Base-by-base conservation (phyloP, 2,329 filamentous ascomycete genomes). In the Alternaria consortialis region DNA sequence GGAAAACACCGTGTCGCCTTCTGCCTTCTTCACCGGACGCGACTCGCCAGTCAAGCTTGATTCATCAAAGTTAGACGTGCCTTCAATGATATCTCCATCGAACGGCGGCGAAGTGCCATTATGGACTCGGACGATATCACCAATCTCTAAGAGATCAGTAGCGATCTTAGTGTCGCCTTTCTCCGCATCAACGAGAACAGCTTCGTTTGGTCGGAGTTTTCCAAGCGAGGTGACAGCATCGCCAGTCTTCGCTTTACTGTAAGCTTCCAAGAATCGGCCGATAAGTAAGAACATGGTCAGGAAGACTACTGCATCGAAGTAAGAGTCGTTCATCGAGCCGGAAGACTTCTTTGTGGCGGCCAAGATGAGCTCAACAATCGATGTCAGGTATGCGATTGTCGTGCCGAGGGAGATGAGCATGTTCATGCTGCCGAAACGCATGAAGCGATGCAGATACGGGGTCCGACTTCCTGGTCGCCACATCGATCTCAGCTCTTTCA, bases 381-480 rank as follows among this genome's bases (percentile, higher is more conserved):
- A 97, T 0, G 92, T 90, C 63, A 96, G 82, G 76, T 97, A 97
- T 1, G 94, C 94, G 62, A 97, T 92, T 2, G 88, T 90, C 0
- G 94, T 97, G 6, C 93, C 94, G 2, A 97, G 84, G 7, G 91
- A 95, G 79, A 97, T 94, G 61, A 97, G 85, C 82, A 96, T 90
- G 74, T 97, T 97, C 94, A 97, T 97, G 81, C 93, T 97, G 8
- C 94, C 94, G 72, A 97, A 97, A n/a, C 91, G 89, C 77, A 93
- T 93, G 73, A 97, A 94, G 13, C 94, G 85, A 68, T 90, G 86
- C 15, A 91, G 70, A 4, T 96, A 76, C 0, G 92, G 91, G 1
- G 90, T 90, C 37, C 85, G 87, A 74, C 92, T 97, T 29, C 88
- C 87, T 2, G 82, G 88, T 23, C 90, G 86, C 94, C 94, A 97